These are phyloP conservation scores for Acer yangbiense DNA, from an alignment of 345 rosid species.

Conservation along the genomic window DNA sequence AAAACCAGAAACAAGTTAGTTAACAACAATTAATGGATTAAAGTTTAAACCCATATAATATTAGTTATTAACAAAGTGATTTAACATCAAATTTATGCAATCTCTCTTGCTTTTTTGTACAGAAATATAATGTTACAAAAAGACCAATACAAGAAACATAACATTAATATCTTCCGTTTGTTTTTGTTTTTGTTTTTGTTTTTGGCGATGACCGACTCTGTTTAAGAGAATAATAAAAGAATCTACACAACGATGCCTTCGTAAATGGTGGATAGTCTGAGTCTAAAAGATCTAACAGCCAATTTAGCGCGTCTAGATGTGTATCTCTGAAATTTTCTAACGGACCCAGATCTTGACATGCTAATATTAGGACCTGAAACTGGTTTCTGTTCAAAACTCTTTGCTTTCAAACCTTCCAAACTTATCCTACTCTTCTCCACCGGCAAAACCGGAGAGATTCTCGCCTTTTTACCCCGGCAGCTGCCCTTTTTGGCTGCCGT, in stretches of 20 bases:
- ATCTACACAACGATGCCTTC: constrained; percentile 61
- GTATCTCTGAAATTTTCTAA: constrained; percentile 50
- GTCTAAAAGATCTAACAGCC: constrained; percentile 77
- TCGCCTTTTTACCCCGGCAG: constrained; percentile 40
- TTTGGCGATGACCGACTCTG: background rate
- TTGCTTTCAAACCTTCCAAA: background rate
- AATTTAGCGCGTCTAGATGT: constrained; percentile 67
- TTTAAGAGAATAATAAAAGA: background rate
- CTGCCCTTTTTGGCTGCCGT: constrained; percentile 33
- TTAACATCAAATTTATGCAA: background rate
- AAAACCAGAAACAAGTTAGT: background rate
- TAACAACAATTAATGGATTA: background rate
- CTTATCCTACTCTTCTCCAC: constrained; percentile 3
- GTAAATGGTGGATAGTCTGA: constrained; percentile 66
- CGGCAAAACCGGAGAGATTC: constrained; percentile 58
- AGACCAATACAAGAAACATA: background rate
- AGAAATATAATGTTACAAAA: background rate
- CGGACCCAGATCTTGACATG: constrained; percentile 57
- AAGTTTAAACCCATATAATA: background rate
- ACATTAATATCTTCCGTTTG: background rate
- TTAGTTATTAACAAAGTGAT: background rate
- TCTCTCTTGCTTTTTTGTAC: background rate
- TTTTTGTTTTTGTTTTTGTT: too few relatives aligned
- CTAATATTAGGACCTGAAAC: constrained; percentile 18
- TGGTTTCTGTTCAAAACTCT: background rate